phyloP scores from a whole-genome alignment of 257 asterid genomes.

The Linaria vulgaris region DNA sequence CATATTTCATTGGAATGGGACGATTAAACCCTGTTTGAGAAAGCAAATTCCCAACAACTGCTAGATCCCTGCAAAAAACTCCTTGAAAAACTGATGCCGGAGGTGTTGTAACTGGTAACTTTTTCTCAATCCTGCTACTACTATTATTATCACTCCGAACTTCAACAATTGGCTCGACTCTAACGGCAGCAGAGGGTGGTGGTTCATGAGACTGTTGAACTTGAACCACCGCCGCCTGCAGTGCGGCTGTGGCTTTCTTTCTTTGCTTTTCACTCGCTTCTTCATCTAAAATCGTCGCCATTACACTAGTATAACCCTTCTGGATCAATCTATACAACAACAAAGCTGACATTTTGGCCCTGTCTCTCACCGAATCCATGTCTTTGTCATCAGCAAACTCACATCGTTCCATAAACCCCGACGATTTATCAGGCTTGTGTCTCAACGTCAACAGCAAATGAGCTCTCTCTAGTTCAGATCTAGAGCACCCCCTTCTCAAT shows the following conservation, averaged over 20 bases:
- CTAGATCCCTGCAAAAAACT: constrained; percentile 85
- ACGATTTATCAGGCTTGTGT: constrained; percentile 86
- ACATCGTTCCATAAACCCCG: constrained; percentile 68
- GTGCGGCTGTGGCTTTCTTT: constrained; percentile 51
- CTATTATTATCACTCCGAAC: constrained; percentile 2
- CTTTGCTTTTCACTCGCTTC: constrained; percentile 63
- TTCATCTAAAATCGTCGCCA: constrained; percentile 61
- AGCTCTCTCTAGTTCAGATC: constrained; percentile 79
- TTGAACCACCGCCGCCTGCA: constrained; percentile 41
- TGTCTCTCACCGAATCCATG: constrained; percentile 65
- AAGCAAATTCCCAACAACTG: constrained; percentile 67
- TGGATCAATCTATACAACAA: constrained; percentile 85
- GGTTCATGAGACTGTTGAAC: constrained; percentile 30
- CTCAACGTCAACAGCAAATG: constrained; percentile 71
- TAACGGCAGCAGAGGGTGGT: background rate
- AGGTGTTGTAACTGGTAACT: constrained; percentile 34
- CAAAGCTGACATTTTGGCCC: constrained; percentile 70
- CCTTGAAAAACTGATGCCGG: constrained; percentile 66
- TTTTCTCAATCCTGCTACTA: constrained; percentile 27
- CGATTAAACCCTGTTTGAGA: constrained; percentile 76
- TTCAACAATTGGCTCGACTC: constrained; percentile 6
- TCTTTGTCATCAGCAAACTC: constrained; percentile 78
- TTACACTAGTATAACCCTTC: constrained; percentile 66
- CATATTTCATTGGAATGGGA: constrained; percentile 74
- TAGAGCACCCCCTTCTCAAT: constrained; percentile 67